Base-by-base conservation (phyloP, 1,284 basidiomycete species). In the Malassezia nana region DNA sequence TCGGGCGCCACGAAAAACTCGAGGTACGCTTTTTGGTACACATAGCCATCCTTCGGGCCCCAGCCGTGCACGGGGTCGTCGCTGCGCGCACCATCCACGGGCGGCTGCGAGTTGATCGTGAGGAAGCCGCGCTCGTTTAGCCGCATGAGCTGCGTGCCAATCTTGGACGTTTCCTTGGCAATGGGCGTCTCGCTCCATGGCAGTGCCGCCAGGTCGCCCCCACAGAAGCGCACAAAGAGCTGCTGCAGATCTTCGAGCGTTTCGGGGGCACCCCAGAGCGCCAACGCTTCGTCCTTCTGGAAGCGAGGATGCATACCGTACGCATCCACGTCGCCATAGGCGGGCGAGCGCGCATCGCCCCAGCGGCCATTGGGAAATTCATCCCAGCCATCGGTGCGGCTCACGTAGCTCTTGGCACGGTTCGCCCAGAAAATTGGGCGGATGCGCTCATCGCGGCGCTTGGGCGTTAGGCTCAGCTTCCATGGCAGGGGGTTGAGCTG, bases 311-410 rank as follows among this genome's bases (percentile, higher is more conserved):
- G 78, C 49, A 76, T 76, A 39, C 80, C 80, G 74, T 92, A 96
- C 3, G 90, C 91, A 69, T 98, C 92, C 53, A 96, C 79, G 76
- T 98, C 94, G 69, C 92, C 92, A 66, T 94, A 98, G 2, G 94
- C 94, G 20, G 92, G 92, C 79, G 85, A 88, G 25, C 92, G 82
- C 12, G 91, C 85, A 76, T 98, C 92, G 66, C 92, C 94, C 72
- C 94, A 98, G 60, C 92, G 86, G 62, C 92, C 94, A 75, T 98
- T 98, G 42, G 92, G 92, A 75, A 92, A 98, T 76, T 98, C 94
- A 75, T 99, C 92, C 92, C 92, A 99, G 69, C 51, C 66, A 61
- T 68, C 72, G 48, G 69, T 76, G 50, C 67, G 74, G 57, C 67
- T 64, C 45, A 72, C 64, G 52, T 72, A 70, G 44, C 60, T 64